These are phyloP conservation scores for Rhodamnia rubescens DNA, from an alignment of 345 rosid species.

Conservation along the genomic window DNA sequence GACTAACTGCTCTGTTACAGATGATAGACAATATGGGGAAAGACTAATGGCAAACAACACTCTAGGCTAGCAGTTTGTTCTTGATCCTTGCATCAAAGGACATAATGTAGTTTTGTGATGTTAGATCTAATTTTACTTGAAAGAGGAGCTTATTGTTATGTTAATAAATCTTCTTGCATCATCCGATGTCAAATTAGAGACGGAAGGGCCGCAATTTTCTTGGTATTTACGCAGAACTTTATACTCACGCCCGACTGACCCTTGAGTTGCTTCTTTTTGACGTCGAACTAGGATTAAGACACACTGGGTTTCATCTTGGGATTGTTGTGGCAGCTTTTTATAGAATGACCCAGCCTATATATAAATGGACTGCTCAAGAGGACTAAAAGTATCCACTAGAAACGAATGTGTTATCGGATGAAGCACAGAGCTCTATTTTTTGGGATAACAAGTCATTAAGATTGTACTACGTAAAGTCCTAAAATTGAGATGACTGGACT, in stretches of 20 bases:
- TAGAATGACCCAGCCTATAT: not conserved
- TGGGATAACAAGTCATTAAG: not conserved
- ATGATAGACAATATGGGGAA: not conserved
- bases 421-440: not conserved
- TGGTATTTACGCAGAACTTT: not conserved
- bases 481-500: not conserved
- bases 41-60: not conserved
- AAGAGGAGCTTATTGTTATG: not conserved
- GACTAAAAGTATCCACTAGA: not conserved
- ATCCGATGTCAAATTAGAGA: not conserved
- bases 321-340: not conserved
- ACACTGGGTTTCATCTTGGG: not conserved
- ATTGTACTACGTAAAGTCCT: not conserved
- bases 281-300: not conserved
- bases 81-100: not conserved
- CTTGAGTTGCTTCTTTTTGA: not conserved
- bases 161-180: not conserved
- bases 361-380: not conserved
- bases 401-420: not conserved
- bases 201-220: not conserved
- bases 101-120: not conserved
- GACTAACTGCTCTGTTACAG: not conserved
- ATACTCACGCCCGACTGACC: not conserved
- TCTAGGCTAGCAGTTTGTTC: not conserved
- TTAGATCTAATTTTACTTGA: not conserved